These are phyloP conservation scores for Lentinula detonsa DNA, from an alignment of 768 basidiomycete genomes.

Conservation along the genomic window DNA sequence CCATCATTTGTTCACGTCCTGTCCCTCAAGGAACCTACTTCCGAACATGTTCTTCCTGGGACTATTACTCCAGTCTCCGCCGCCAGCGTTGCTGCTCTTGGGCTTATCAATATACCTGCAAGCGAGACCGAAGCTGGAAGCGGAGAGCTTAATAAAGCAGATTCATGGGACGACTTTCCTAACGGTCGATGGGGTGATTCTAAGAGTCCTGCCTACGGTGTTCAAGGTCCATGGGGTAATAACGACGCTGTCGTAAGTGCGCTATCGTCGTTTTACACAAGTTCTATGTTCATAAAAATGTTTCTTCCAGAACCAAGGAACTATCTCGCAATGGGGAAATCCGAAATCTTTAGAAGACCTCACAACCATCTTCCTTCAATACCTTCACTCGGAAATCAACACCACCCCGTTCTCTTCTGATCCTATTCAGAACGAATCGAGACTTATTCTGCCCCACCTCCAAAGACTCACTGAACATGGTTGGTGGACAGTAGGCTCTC, in stretches of 20 bases:
- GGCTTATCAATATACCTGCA: conserved; percentile 42
- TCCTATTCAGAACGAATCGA: conserved; percentile 78
- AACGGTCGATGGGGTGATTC: conserved; percentile 98
- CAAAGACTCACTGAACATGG: conserved; percentile 69
- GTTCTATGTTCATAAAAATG: neutral
- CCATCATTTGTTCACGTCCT: neutral
- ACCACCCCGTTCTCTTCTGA: conserved; percentile 87
- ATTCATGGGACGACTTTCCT: conserved; percentile 93
- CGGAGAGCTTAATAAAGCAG: conserved; percentile 71
- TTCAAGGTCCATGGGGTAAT: conserved; percentile 73
- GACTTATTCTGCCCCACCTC: conserved; percentile 71
- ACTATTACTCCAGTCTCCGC: conserved; percentile 62
- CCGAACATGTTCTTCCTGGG: conserved; percentile 21
- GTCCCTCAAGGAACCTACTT: conserved; percentile 31
- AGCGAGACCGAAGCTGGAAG: conserved; percentile 54
- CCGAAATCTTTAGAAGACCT: conserved; percentile 64
- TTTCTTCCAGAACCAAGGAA: conserved; percentile 46
- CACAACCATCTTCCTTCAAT: conserved; percentile 70
- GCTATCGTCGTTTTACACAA: neutral
- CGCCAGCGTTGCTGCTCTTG: conserved; percentile 52
- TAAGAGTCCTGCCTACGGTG: conserved; percentile 93
- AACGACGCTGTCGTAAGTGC: conserved; percentile 46
- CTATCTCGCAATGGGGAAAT: conserved; percentile 69
- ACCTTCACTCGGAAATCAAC: conserved; percentile 67
- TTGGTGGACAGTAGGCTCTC: conserved; percentile 97